These are phyloP conservation scores for Cladosporium sp. DNA, from an alignment of 2,329 filamentous ascomycete genomes.

Conservation along the genomic window DNA sequence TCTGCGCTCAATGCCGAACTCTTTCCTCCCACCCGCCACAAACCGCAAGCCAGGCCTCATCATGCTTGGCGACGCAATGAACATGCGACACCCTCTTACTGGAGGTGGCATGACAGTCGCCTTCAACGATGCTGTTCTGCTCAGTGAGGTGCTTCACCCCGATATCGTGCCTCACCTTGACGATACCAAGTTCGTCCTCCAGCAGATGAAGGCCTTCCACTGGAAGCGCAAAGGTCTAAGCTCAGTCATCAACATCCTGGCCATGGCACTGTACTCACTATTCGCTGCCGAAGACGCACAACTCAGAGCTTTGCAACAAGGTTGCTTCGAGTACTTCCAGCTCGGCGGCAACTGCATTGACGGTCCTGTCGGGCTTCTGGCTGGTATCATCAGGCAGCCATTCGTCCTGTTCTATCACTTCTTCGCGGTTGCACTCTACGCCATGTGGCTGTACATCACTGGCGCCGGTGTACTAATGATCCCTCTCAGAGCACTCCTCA, in stretches of 20 bases:
- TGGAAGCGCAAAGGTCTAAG: constrained; percentile 80
- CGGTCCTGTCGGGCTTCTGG: constrained; percentile 76
- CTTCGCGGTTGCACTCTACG: constrained; percentile 85
- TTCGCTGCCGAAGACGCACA: constrained; percentile 81
- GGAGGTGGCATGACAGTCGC: constrained; percentile 98
- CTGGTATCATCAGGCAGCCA: constrained; percentile 74
- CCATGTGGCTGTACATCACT: constrained; percentile 66
- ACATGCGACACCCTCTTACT: constrained; percentile 98
- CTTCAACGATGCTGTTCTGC: constrained; percentile 81
- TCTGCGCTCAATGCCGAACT: constrained; percentile 92
- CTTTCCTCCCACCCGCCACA: constrained; percentile 77
- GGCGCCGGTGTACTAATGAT: constrained; percentile 40
- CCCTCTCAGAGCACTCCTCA: constrained; percentile 35
- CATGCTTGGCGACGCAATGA: constrained; percentile 88
- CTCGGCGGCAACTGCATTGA: constrained; percentile 66
- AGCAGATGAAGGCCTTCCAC: constrained; percentile 73
- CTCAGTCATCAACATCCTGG: constrained; percentile 94
- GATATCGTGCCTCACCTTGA: constrained; percentile 63
- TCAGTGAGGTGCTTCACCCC: constrained; percentile 70
- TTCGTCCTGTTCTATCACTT: constrained; percentile 84
- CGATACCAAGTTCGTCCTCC: constrained; percentile 61
- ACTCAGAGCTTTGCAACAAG: constrained; percentile 74
- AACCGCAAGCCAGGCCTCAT: constrained; percentile 69
- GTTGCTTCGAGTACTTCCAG: constrained; percentile 92
- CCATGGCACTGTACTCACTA: constrained; percentile 84